phyloP scores from a whole-genome alignment of 164 flowering plant genomes.

The Kalanchoe fedtschenkoi region DNA sequence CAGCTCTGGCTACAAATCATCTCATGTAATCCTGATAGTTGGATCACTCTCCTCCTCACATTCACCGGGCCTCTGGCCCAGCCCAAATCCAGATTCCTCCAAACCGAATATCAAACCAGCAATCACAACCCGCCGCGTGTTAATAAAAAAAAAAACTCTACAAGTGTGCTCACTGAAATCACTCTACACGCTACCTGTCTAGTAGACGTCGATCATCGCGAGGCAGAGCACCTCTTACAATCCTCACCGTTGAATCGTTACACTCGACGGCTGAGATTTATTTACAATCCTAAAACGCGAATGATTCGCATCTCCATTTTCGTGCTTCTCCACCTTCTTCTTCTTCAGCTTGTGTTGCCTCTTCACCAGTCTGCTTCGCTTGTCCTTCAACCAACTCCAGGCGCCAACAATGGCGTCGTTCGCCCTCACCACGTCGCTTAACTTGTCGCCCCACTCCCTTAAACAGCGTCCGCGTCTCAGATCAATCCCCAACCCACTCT shows the following conservation, averaged over 20 bases:
- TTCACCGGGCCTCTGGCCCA: neutral
- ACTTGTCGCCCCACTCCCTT: conserved; percentile 19
- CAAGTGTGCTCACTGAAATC: too few species aligned
- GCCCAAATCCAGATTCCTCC: neutral
- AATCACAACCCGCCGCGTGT: neutral
- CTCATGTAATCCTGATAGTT: too few species aligned
- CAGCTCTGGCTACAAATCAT: neutral
- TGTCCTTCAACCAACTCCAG: neutral
- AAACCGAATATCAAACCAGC: neutral
- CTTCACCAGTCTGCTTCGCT: too few species aligned
- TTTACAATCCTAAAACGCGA: neutral
- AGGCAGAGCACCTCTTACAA: too few species aligned
- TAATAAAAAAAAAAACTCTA: neutral
- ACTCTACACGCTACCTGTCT: neutral
- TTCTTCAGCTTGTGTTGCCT: too few species aligned
- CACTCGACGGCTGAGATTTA: conserved; percentile 14
- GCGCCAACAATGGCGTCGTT: conserved; percentile 38
- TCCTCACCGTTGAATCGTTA: conserved; percentile 10
- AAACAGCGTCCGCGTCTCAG: conserved; percentile 9
- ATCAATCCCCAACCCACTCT: conserved; percentile 12
- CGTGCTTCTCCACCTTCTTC: neutral
- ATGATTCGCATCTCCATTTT: conserved; percentile 6
- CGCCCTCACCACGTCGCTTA: conserved; percentile 29
- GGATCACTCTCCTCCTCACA: too few species aligned
- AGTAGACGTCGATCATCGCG: too few species aligned